Conservation (phyloP, 495 filamentous ascomycete species). For the Haplographium delicatum region DNA sequence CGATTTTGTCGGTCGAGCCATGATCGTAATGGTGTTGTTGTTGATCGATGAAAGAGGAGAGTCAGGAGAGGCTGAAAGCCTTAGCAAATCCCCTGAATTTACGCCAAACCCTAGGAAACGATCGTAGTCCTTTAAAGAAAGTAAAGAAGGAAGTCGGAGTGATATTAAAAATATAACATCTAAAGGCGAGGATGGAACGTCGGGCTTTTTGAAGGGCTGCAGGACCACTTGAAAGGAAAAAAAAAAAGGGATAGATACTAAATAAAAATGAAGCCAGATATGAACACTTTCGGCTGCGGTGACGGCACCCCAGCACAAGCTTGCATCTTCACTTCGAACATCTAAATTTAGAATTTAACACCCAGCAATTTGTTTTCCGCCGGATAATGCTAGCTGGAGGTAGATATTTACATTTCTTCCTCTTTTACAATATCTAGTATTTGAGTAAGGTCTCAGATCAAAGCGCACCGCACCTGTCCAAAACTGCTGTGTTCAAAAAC, state of each 20-base stretch:
- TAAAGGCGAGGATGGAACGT: slow-evolving; percentile 13
- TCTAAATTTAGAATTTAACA: too few relatives aligned
- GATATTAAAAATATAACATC: slow-evolving; percentile 25
- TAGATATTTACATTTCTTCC: too few relatives aligned
- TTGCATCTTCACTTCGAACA: too few relatives aligned
- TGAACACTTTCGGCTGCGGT: slow-evolving; percentile 12
- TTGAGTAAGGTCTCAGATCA: too few relatives aligned
- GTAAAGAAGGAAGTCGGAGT: slow-evolving; percentile 21
- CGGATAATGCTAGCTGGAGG: too few relatives aligned
- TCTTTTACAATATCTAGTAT: too few relatives aligned
- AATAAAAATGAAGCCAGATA: slow-evolving; percentile 20
- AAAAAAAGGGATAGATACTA: too few relatives aligned
- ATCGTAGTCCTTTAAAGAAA: slow-evolving; percentile 21
- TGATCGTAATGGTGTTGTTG: slow-evolving; percentile 11
- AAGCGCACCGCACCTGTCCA: too few relatives aligned
- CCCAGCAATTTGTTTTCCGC: too few relatives aligned
- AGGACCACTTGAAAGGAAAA: not conserved
- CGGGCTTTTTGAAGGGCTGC: not conserved
- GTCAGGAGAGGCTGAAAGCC: slow-evolving; percentile 10
- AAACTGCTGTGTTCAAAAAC: too few relatives aligned
- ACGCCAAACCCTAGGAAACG: slow-evolving; percentile 8
- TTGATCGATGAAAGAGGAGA: not conserved
- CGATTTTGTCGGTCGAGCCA: slow-evolving; percentile 21
- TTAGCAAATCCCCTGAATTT: slow-evolving; percentile 8
- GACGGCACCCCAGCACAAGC: slow-evolving; percentile 1